phyloP scores from a whole-genome alignment of 192 early-diverging fungal genomes.

The Funneliformis mosseae region DNA sequence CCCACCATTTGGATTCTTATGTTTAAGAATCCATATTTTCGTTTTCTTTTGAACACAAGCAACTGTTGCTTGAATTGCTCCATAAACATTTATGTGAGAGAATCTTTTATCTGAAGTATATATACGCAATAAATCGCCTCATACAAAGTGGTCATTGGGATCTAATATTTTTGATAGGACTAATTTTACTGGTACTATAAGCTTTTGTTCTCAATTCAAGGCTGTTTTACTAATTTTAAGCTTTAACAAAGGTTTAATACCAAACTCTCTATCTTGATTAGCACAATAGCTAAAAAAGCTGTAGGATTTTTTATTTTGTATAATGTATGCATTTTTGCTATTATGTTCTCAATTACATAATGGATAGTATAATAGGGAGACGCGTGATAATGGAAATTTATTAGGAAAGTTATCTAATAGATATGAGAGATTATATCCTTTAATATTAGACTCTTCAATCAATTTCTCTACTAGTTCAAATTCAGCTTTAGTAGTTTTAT shows the following conservation, averaged over 20 bases:
- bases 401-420: no score
- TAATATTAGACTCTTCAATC: not conserved
- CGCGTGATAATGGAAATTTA: slow-evolving; percentile 2
- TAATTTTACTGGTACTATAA: not conserved
- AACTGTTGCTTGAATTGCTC: not conserved
- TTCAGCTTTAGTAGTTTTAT: not conserved
- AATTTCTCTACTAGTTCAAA: slow-evolving; percentile 1
- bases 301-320: no score
- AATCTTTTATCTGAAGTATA: slow-evolving; percentile 23
- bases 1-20: not conserved
- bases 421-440: no score
- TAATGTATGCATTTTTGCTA: not conserved
- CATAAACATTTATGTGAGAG: no score
- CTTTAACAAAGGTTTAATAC: slow-evolving; percentile 12
- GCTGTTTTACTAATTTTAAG: not conserved
- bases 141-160: no score
- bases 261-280: not conserved
- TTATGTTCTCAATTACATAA: slow-evolving; percentile 7
- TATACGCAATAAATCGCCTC: slow-evolving; percentile 10
- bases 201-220: not conserved
- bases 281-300: not conserved
- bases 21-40: slow-evolving; percentile 18
- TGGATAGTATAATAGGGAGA: not conserved
- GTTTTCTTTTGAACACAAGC: not conserved
- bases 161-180: slow-evolving; percentile 3